phyloP scores from a whole-genome alignment of 805 yeast genomes.

The Candida adriatica region DNA sequence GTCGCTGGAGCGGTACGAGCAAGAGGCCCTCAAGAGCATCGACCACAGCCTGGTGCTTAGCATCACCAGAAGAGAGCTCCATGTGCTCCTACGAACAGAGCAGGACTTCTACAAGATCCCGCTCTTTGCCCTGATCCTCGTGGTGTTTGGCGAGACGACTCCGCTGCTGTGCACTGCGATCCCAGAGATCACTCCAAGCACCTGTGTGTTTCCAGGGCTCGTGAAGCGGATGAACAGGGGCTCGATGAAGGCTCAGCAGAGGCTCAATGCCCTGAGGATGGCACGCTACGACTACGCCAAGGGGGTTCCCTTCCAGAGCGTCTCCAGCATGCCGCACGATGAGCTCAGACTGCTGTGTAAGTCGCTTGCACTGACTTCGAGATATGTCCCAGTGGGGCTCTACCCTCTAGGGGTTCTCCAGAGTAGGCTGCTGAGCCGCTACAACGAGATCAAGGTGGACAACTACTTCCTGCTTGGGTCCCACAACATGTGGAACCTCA shows the following conservation, averaged over 20 bases:
- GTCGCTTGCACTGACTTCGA: constrained; percentile 31
- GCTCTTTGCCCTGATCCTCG: constrained; percentile 37
- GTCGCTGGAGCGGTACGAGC: constrained; percentile 30
- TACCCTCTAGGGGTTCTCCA: constrained; percentile 34
- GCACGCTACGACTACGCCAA: constrained; percentile 13
- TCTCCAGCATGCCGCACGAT: constrained; percentile 37
- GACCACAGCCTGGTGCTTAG: constrained; percentile 25
- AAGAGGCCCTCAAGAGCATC: constrained; percentile 23
- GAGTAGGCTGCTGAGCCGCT: constrained; percentile 29
- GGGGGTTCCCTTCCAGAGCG: constrained; percentile 33
- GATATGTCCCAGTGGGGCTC: constrained; percentile 32
- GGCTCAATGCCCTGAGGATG: constrained; percentile 13
- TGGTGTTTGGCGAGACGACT: constrained; percentile 47
- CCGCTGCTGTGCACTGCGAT: constrained; percentile 45
- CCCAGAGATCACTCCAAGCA: constrained; percentile 53
- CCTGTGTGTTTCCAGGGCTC: constrained; percentile 44
- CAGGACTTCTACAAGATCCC: constrained; percentile 44
- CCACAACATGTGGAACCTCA: constrained; percentile 39
- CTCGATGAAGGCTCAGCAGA: constrained; percentile 13
- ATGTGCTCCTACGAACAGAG: constrained; percentile 37
- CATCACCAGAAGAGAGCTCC: constrained; percentile 40
- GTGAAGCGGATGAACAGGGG: constrained; percentile 27
- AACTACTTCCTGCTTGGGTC: constrained; percentile 33
- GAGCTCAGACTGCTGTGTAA: constrained; percentile 32
- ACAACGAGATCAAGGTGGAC: constrained; percentile 43